Percentiles rank a stretch among this genome's conserved stretches.
These are phyloP conservation scores for Pichia sp. DNA, from an alignment of 1,139 yeast species.

Conservation along the genomic window DNA sequence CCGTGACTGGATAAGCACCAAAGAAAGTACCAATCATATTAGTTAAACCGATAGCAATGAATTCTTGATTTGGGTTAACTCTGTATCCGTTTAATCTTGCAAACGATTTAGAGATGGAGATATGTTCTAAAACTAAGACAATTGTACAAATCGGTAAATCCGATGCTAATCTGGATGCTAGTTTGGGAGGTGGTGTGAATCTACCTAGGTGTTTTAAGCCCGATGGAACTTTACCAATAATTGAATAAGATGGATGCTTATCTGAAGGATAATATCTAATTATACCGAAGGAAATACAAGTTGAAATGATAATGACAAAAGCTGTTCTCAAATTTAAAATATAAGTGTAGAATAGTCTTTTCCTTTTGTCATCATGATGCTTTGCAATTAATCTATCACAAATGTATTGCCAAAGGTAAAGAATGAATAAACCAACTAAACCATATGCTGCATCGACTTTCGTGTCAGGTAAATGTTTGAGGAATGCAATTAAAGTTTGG, in stretches of 20 bases:
- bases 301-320: conserved; percentile 68
- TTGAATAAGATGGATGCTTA: conserved; percentile 40
- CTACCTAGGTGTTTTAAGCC: conserved; percentile 77
- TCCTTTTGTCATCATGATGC: conserved; percentile 37
- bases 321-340: conserved; percentile 74
- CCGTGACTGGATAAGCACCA: conserved; percentile 92
- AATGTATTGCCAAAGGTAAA: conserved; percentile 62
- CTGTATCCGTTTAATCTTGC: conserved; percentile 89
- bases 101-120: conserved; percentile 86
- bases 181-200: conserved; percentile 56
- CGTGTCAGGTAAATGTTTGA: conserved; percentile 63
- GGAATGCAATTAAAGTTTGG: conserved; percentile 58
- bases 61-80: conserved; percentile 85
- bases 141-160: conserved; percentile 82
- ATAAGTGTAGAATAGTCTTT: conserved; percentile 55
- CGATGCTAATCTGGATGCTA: conserved; percentile 56
- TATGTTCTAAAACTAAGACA: conserved; percentile 78
- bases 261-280: conserved; percentile 18
- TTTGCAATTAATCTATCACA: conserved; percentile 55
- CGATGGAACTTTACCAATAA: conserved; percentile 73
- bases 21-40: conserved; percentile 86
- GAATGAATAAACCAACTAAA: conserved; percentile 57
- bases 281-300: conserved; percentile 55
- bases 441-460: conserved; percentile 86
- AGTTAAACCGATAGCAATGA: conserved; percentile 87